A percentile compares a stretch with the other conserved stretches of the same genome.
phyloP scores from a whole-genome alignment of 1,139 yeast genomes.

The Trichomonascaceae sp. region DNA sequence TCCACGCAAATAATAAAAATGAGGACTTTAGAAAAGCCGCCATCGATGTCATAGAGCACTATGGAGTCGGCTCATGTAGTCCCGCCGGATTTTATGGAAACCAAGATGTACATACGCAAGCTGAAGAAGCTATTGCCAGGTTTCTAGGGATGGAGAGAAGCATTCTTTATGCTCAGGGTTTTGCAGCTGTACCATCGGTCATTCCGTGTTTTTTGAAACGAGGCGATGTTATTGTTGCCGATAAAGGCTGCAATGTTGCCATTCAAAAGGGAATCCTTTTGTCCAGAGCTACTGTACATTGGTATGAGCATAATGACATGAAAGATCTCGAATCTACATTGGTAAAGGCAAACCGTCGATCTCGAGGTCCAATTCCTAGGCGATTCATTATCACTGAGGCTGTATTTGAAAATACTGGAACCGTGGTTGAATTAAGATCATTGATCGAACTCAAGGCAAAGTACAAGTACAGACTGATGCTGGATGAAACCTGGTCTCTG shows the following conservation, averaged over 20 bases:
- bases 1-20: constrained; percentile 57
- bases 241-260: constrained; percentile 67
- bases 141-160: constrained; percentile 74
- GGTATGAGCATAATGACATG: constrained; percentile 82
- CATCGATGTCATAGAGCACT: constrained; percentile 49
- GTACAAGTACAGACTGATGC: constrained; percentile 75
- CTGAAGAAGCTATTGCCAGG: constrained; percentile 68
- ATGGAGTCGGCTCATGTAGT: constrained; percentile 98
- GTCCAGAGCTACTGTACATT: constrained; percentile 75
- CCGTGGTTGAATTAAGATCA: constrained; percentile 63
- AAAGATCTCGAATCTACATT: constrained; percentile 70
- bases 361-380: constrained; percentile 67
- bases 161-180: constrained; percentile 89
- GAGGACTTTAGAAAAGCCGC: constrained; percentile 50
- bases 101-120: constrained; percentile 81
- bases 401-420: constrained; percentile 75
- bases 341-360: constrained; percentile 43
- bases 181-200: constrained; percentile 90
- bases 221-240: constrained; percentile 90
- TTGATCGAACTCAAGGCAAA: constrained; percentile 70
- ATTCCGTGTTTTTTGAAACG: constrained; percentile 91
- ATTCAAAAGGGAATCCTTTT: constrained; percentile 84
- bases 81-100: constrained; percentile 98
- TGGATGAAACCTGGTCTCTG: constrained; percentile 82
- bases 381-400: constrained; percentile 91